Evolutionary conservation across 2,329 filamentous ascomycete species (phyloP), one percentile per base, ranked within the genome.

Genomic region (Pseudogymnoascus sp.): DNA sequence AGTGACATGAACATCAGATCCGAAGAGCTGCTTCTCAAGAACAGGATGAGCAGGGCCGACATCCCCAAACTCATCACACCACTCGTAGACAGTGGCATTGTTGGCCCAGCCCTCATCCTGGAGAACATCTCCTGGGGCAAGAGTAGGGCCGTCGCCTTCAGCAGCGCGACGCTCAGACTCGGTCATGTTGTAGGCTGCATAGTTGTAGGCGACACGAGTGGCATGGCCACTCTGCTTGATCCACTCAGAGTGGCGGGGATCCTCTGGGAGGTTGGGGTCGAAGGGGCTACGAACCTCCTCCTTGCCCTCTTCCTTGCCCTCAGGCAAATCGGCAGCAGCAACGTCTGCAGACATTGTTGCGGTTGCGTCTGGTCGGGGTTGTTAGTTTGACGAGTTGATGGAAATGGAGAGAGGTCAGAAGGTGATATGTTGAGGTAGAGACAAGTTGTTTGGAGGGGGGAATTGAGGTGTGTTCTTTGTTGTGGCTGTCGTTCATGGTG

Each of bases 21-120:
- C 86, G 64, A 96, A 99, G 6, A 99, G 84, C 69, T 88, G 79
- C 6, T 81, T 69, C 78, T 97, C 93, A 0, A 99, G 83, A 59
- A 85, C 82, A 0, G 82, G 78, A 62, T 87, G 82, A 60, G 79
- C 79, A 0, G 92, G 92, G 6, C 88, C 93, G 62, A 99, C 80
- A 42, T 97, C 93, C 1, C 93, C 95, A 68, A 82, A 90, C 2
- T 96, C 91, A 10, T 92, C 91, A 16, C 86, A 81, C 89, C 90
- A 97, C 71, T 93, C 85, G 69, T 97, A 97, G 47, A 89, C 62
- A 42, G 68, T 61, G 67, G 70, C 67, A 67, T 71, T 65, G 37
- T 65, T 64, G 61, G 68, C 66, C 70, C 70, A 72, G 10, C 70
- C 69, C 26, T 53, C 26, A 6, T 53, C 47, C n/a, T 53, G 47